Evolutionary conservation across 2,329 filamentous ascomycete species (phyloP), one percentile per base, ranked within the genome.

Genomic region (Xylaria sp.): DNA sequence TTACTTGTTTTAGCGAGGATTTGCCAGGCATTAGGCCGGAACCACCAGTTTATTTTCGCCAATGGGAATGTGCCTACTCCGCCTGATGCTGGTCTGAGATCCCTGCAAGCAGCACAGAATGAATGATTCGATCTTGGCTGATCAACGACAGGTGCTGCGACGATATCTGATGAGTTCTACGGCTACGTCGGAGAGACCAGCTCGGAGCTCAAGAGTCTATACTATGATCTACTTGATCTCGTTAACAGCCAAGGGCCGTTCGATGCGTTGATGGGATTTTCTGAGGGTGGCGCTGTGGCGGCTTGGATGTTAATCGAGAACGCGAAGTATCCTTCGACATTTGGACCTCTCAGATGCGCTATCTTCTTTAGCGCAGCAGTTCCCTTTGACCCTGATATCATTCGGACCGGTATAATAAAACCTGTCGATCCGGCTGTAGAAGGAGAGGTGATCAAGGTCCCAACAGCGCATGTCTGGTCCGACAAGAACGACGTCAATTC

Each of bases 221-320:
- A 75, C 57, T 66, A 74, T 39, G 75, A 66, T 60, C 70, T 77
- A 57, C 66, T 76, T 25, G 73, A 74, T 56, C 46, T 76, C 18
- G 72, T 76, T 28, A 62, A 74, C 54, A 70, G 50, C 44, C 67
- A 75, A 44, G 76, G 76, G 8, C 76, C 76, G 7, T 78, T 78
- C 48, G 75, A 78, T 50, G 78, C 72, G 20, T 52, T 78, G 18
- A 78, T 79, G 74, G 77, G 77, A 1, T 78, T 78, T 67, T 78
- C 76, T 9, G 76, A 79, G 54, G 77, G 77, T 23, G 76, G 75
- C 46, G 76, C 73, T 1, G 72, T 80, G 18, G 77, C 76, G 28
- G 77, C 77, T n/a, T 78, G 74, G 71, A 74, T 80, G 66, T 67
- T 80, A 3, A 65, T 77, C 31, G 75, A 78, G 37, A 75, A 79